phyloP scores from a whole-genome alignment of 2,329 filamentous ascomycete species.

The Alternaria burnsii region DNA sequence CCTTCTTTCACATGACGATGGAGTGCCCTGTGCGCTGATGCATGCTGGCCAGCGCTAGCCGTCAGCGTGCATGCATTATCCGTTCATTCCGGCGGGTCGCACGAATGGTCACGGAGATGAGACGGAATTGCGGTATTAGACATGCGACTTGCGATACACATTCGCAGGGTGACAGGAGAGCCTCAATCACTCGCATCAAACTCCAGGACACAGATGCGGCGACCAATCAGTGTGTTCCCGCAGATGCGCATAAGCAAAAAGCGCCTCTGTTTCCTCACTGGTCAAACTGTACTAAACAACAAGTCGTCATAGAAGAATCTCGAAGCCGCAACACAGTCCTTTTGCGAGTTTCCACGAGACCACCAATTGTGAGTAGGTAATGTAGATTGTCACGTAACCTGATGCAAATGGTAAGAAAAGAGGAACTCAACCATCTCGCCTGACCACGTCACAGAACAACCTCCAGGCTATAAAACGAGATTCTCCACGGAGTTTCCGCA shows the following conservation, averaged over 20 bases:
- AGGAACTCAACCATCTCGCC: background rate
- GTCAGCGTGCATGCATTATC: constrained; percentile 22
- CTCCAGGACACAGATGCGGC: background rate
- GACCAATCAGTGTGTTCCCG: accelerated
- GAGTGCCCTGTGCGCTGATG: constrained; percentile 19
- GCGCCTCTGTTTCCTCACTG: background rate
- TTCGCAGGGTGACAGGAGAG: background rate
- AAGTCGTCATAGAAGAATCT: background rate
- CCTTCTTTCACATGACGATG: constrained; percentile 29
- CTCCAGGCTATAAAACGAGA: background rate
- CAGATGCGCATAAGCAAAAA: constrained; percentile 1
- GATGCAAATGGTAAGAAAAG: background rate
- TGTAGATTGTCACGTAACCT: background rate
- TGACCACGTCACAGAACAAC: background rate
- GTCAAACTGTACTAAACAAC: background rate
- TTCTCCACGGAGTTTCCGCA: background rate
- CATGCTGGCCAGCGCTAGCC: constrained; percentile 20
- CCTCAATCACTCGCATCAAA: background rate
- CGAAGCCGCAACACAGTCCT: background rate
- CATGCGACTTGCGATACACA: background rate
- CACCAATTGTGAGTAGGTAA: background rate
- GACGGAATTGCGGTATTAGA: background rate
- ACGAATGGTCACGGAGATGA: background rate
- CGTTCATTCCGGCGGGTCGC: constrained; percentile 1
- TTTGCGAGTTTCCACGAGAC: background rate